Percentiles rank a stretch among this genome's conserved stretches.
These are phyloP conservation scores for Mycena polygramma DNA, from an alignment of 768 basidiomycete genomes.

Conservation along the genomic window DNA sequence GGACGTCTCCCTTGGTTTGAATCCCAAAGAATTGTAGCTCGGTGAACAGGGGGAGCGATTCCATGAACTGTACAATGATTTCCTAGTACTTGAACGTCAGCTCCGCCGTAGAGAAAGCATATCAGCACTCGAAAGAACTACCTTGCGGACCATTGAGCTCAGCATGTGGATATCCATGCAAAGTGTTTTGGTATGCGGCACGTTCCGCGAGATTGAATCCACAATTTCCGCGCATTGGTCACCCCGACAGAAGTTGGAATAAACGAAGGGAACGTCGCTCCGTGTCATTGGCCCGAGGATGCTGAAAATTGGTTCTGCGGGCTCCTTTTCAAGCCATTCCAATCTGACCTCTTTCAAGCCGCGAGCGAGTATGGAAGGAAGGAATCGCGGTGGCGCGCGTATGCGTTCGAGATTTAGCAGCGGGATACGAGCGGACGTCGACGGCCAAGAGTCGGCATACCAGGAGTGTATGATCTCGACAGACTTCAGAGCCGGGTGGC, in stretches of 20 bases:
- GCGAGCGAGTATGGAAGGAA: neutral
- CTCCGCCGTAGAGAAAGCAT: no score
- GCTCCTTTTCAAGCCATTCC: neutral
- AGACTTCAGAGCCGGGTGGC: conserved; percentile 2
- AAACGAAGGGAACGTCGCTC: neutral
- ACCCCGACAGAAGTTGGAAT: no score
- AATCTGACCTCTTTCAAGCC: neutral
- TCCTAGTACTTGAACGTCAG: no score
- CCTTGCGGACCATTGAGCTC: no score
- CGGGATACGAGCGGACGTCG: neutral
- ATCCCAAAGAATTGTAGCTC: neutral
- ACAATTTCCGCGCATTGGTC: neutral
- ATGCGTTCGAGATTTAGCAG: neutral
- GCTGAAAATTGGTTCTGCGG: neutral
- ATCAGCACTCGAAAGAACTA: no score
- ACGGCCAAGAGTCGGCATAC: neutral
- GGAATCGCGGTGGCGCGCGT: neutral
- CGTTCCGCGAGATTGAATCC: neutral
- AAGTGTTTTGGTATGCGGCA: neutral
- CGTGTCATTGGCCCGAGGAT: neutral
- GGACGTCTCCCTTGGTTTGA: neutral
- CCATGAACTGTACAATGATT: no score
- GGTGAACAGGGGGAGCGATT: no score
- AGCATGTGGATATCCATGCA: no score
- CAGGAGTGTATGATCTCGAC: neutral